phyloP scores from a whole-genome alignment of 1,139 yeast species.

The Candida labiduridarum region DNA sequence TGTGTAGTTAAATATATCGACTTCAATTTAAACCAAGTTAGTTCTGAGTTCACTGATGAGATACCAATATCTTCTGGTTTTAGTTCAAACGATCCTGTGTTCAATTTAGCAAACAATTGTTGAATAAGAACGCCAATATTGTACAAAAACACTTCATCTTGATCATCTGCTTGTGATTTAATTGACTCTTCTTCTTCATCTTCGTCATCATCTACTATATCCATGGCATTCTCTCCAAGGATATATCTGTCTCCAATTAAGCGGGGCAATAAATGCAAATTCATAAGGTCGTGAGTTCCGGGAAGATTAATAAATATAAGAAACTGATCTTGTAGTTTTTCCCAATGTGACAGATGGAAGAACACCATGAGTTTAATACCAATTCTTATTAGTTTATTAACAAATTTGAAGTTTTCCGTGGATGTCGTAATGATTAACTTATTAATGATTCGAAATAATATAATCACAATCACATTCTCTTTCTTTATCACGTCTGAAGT shows the following conservation, averaged over 20 bases:
- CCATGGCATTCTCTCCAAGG: slow-evolving; percentile 6
- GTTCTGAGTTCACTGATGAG: slow-evolving; percentile 11
- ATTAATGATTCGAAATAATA: slow-evolving; percentile 39
- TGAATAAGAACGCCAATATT: slow-evolving; percentile 27
- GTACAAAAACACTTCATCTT: slow-evolving; percentile 19
- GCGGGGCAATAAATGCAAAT: slow-evolving; percentile 14
- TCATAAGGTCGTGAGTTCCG: slow-evolving; percentile 20
- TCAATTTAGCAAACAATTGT: slow-evolving; percentile 21
- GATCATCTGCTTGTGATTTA: slow-evolving; percentile 8
- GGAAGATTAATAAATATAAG: slow-evolving; percentile 38
- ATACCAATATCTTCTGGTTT: slow-evolving; percentile 23
- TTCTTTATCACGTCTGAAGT: slow-evolving; percentile 22
- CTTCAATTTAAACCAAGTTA: slow-evolving; percentile 32
- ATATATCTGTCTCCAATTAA: slow-evolving; percentile 12
- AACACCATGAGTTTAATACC: slow-evolving; percentile 33
- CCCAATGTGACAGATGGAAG: slow-evolving; percentile 33
- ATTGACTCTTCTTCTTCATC: slow-evolving; percentile 11
- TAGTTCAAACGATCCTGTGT: slow-evolving; percentile 21
- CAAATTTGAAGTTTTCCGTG: slow-evolving; percentile 32
- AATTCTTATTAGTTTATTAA: slow-evolving; percentile 30
- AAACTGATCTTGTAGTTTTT: slow-evolving; percentile 35
- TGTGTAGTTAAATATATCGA: slow-evolving; percentile 25
- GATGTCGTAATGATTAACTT: slow-evolving; percentile 34
- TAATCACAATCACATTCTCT: slow-evolving; percentile 26
- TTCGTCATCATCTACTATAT: slow-evolving; percentile 5